These are phyloP conservation scores for Juglanconis juglandina DNA, from an alignment of 2,329 filamentous ascomycete species.

Conservation along the genomic window DNA sequence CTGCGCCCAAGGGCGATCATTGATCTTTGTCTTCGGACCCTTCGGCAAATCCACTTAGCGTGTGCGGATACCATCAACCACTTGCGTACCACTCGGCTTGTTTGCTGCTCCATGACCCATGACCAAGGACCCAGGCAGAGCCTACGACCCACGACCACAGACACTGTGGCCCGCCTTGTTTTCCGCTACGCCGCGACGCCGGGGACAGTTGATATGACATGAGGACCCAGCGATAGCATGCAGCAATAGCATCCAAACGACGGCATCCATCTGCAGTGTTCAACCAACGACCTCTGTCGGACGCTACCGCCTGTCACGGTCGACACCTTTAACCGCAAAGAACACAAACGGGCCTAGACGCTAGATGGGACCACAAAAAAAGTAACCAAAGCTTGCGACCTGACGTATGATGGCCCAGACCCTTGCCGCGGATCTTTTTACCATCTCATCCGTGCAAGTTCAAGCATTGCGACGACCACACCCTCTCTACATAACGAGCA, in stretches of 20 bases:
- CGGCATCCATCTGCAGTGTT: neutral
- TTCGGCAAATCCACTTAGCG: neutral
- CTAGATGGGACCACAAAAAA: constrained; percentile 18
- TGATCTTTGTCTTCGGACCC: neutral
- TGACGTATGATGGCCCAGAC: constrained; percentile 15
- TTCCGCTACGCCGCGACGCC: neutral
- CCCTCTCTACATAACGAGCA: constrained; percentile 4
- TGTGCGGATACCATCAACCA: neutral
- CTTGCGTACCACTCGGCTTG: neutral
- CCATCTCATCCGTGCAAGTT: constrained; percentile 11
- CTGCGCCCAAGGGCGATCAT: neutral
- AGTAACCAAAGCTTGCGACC: constrained; percentile 14
- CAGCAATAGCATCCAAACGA: neutral
- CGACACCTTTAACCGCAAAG: neutral
- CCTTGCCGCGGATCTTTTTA: constrained; percentile 15
- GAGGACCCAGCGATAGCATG: neutral
- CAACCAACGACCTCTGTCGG: neutral
- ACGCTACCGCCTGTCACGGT: neutral
- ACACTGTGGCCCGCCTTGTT: neutral
- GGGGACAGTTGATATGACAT: neutral
- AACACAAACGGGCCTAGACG: neutral
- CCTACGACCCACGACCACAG: neutral
- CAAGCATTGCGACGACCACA: neutral
- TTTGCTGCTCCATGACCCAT: neutral
- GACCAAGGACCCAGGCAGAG: too few relatives aligned